Evolutionary conservation across 805 yeast genomes (phyloP).

Genomic region (Metschnikowia borealis): DNA sequence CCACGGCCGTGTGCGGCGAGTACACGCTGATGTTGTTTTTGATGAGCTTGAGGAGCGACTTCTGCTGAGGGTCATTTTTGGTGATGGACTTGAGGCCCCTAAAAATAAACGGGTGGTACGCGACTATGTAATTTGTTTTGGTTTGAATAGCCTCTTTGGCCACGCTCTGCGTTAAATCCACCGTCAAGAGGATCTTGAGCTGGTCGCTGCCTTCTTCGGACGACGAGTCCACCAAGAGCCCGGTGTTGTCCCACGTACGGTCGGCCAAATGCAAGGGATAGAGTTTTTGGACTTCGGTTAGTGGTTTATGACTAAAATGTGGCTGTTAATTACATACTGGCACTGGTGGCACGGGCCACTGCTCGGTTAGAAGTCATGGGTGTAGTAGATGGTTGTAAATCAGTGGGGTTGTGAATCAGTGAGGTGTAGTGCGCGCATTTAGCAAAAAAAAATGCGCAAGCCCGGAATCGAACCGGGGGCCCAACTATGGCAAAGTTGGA

Average conservation of each 20-base stretch:
- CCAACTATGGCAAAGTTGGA: conserved; percentile 21
- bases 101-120: conserved; percentile 93
- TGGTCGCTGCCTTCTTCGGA: conserved; percentile 18
- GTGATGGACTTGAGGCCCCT: conserved; percentile 75
- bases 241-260: conserved; percentile 92
- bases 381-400: not conserved
- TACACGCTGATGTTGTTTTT: conserved; percentile 83
- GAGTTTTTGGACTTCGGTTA: conserved; percentile 55
- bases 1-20: conserved; percentile 95
- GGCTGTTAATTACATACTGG: conserved; percentile 28
- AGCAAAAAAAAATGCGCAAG: conserved; percentile 18
- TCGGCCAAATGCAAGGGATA: conserved; percentile 85
- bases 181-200: conserved; percentile 57
- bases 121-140: conserved; percentile 58
- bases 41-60: conserved; percentile 65
- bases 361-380: conserved; percentile 39
- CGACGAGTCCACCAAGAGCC: conserved; percentile 71
- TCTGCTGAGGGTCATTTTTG: conserved; percentile 70
- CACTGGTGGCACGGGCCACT: conserved; percentile 36
- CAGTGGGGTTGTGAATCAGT: too few relatives aligned
- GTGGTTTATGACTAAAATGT: conserved; percentile 1
- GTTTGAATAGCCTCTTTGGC: conserved; percentile 75
- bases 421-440: not conserved
- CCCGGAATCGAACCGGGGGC: conserved; percentile 23
- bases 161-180: conserved; percentile 81